phyloP scores from a whole-genome alignment of 2,329 filamentous ascomycete species.

The Alternaria sp. region DNA sequence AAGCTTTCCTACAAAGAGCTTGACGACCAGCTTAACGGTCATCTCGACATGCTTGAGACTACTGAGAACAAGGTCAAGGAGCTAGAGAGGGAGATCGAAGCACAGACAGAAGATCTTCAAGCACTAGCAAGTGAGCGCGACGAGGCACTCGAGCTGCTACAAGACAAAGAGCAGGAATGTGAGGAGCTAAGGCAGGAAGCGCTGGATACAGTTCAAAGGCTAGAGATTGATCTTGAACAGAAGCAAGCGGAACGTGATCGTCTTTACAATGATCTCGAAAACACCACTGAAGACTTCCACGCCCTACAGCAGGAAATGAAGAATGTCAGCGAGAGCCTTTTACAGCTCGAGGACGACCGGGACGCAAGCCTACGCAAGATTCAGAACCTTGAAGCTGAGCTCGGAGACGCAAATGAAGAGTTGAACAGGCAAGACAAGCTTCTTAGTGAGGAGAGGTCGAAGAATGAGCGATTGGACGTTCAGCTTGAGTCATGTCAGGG shows the following conservation, averaged over 20 bases:
- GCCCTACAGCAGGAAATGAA: constrained; percentile 95
- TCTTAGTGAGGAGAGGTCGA: constrained; percentile 84
- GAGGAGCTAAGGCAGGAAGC: constrained; percentile 65
- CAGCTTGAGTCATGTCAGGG: constrained; percentile 92
- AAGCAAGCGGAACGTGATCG: constrained; percentile 75
- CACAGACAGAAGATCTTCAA: constrained; percentile 80
- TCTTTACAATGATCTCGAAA: constrained; percentile 75
- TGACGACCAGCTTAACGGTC: constrained; percentile 81
- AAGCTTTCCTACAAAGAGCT: constrained; percentile 92
- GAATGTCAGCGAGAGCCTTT: constrained; percentile 84
- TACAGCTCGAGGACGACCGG: constrained; percentile 89
- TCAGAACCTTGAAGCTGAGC: constrained; percentile 81
- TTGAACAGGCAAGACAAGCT: constrained; percentile 85
- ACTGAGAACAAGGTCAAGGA: constrained; percentile 66
- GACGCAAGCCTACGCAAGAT: constrained; percentile 81
- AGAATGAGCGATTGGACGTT: constrained; percentile 85
- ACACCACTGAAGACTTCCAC: constrained; percentile 85
- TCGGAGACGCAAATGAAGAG: constrained; percentile 85
- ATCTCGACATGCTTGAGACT: constrained; percentile 80
- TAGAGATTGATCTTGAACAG: constrained; percentile 73
- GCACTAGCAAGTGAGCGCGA: constrained; percentile 84
- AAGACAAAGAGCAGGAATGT: constrained; percentile 66
- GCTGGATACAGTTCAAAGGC: constrained; percentile 65
- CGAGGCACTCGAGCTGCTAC: constrained; percentile 79
- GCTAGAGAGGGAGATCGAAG: constrained; percentile 83